A percentile compares a stretch with the other conserved stretches of the same genome.
Evolutionary conservation across 2,329 filamentous ascomycete genomes (phyloP).

Genomic region (Ciborinia camelliae): DNA sequence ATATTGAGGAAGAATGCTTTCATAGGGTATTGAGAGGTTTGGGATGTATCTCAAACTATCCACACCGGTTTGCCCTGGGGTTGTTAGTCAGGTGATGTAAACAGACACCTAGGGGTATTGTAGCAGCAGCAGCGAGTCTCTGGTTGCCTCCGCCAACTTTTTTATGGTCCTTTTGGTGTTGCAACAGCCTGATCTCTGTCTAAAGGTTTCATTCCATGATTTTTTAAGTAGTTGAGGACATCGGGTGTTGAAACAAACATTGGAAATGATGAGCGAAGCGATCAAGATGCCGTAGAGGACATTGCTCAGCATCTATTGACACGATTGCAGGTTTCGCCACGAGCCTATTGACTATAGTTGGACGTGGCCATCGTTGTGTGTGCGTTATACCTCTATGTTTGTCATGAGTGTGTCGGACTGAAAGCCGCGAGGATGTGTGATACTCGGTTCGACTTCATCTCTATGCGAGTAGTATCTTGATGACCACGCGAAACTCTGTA

Average conservation of each 20-base stretch:
- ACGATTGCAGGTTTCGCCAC: not conserved
- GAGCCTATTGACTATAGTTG: not conserved
- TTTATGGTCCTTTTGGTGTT: no score
- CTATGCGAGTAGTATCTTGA: not conserved
- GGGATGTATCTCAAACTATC: no score
- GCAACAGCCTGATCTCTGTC: no score
- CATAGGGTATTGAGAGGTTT: no score
- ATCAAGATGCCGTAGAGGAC: not conserved
- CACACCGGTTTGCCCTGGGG: no score
- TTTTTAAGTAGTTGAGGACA: not conserved
- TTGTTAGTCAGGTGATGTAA: no score
- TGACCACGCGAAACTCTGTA: not conserved
- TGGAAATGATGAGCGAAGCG: not conserved
- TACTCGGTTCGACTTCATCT: not conserved
- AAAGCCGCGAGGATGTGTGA: not conserved
- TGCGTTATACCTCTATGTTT: not conserved
- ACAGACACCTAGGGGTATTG: no score
- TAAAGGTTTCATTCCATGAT: not conserved
- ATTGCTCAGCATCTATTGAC: not conserved
- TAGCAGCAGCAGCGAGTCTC: no score
- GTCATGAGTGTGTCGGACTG: not conserved
- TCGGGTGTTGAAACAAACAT: not conserved
- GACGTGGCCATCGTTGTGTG: not conserved
- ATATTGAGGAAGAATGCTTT: no score
- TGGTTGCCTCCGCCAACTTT: no score